A percentile compares a stretch with the other conserved stretches of the same genome.
These are phyloP conservation scores for Avena eriantha DNA, from an alignment of 176 grass and related monocot species.

Conservation along the genomic window DNA sequence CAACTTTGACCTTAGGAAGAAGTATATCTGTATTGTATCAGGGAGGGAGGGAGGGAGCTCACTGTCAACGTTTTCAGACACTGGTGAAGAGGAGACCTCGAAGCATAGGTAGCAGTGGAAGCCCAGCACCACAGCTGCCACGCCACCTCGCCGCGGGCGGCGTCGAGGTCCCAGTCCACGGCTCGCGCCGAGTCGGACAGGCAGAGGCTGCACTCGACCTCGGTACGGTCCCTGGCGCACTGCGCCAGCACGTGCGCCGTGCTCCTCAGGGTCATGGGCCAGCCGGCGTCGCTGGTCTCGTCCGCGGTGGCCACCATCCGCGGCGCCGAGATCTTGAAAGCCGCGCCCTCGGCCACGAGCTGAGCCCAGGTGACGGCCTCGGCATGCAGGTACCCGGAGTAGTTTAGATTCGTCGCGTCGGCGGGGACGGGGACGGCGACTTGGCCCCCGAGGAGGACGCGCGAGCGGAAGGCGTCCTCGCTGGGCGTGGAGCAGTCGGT, in stretches of 20 bases:
- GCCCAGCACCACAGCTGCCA: neutral
- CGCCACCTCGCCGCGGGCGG: neutral
- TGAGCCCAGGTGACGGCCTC: neutral
- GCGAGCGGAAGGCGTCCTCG: neutral
- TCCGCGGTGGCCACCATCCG: neutral
- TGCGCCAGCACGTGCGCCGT: neutral
- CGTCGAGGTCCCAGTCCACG: neutral
- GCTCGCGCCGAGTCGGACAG: neutral
- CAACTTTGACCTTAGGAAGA: too few relatives aligned
- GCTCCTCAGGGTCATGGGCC: neutral
- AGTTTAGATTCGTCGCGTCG: too few relatives aligned
- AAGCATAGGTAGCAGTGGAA: neutral
- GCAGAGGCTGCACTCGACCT: neutral
- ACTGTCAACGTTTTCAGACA: too few relatives aligned
- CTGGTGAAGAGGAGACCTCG: neutral
- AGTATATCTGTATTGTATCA: too few relatives aligned
- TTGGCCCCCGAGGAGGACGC: neutral
- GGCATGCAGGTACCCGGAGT: too few relatives aligned
- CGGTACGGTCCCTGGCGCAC: neutral
- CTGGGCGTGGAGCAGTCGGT: constrained; percentile 4
- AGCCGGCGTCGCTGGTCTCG: neutral
- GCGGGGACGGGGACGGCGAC: too few relatives aligned
- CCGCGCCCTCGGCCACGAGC: neutral
- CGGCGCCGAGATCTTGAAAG: too few relatives aligned
- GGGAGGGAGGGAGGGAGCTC: too few relatives aligned